Base-by-base conservation (phyloP, 139 green algal species). In the Chloropicon primus region DNA sequence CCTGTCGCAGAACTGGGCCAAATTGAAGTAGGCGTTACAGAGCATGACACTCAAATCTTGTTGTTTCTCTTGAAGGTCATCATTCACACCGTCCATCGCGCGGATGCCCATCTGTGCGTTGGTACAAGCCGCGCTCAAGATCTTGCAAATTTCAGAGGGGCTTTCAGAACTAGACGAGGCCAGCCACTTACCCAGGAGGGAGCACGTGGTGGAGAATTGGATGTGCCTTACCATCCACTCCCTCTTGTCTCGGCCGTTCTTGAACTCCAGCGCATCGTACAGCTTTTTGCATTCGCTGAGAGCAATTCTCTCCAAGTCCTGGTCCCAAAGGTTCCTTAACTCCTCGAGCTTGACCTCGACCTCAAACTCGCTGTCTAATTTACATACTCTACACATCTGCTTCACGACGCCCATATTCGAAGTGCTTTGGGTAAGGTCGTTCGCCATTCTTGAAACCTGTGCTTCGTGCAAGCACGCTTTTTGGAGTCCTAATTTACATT, bases 121-220 rank as follows among this genome's bases (percentile, higher is more conserved):
- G 25, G 77, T 84, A 10, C 76, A 24, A 10, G 72, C 27, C 78
- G 82, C 53, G 10, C 82, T 82, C 72, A 72, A 25, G 2, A 53
- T 27, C 62, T 76, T 80, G 21, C 82, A 78, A 21, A 89, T 77
- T 1, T 29, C 27, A 24, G n/a, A 26, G 0, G 82, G 82, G 78
- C 84, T 89, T 21, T 89, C 86, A 10, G 80, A 86, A 24, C 86
- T 25, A 41, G 73, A 84, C 74, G 77, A 73, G 1, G 84, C 81
- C 3, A 90, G 82, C 92, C 92, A 97, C 74, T 93, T 89, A 25
- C 86, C 92, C 0, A 80, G 62, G 10, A 95, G 84, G 2, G 71
- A 80, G 3, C 88, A 79, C 72, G 90, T 76, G 24, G 82, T 78
- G 0, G 84, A 83, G n/a, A 85, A 80, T 22, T 84, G 80, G 53